Base-by-base conservation (phyloP, 1,284 basidiomycete species). In the Sanghuangporus sanghuang region DNA sequence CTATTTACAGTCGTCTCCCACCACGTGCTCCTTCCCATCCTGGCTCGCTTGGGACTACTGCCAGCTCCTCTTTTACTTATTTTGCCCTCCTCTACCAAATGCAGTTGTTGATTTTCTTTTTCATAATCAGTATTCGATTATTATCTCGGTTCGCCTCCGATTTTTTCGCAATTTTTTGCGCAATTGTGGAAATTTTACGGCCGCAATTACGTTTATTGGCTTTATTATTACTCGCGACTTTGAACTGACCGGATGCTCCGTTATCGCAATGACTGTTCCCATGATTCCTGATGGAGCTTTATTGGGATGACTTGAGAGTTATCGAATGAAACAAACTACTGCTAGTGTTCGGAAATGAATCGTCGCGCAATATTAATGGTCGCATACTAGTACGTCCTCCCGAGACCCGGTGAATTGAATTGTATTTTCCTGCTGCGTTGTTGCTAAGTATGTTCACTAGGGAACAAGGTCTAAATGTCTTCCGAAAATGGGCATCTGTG, bases 11-110 rank as follows among this genome's bases (percentile, higher is more conserved):
- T n/a, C 18, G 36, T 12, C 5, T 11, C 14, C 2, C 44, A 49
- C 56, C 57, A 59, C 35, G 57, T 48, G 32, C 57, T 35, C 55
- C 62, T 63, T 23, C 62, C 62, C 27, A n/a, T 63, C 62, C 50
- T 38, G 62, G 55, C 27, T 38, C 16, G 16, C 61, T 62, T 39
- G 27, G 53, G 52, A 39, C 52, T 38, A 44, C 32, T 62, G 61
- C 61, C 52, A 44, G 6, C 44, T 23, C 42, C 4, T 11, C n/a
- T 48, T 46, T 48, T 38, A 27, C 39, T 14, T 27, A 53, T 62
- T 39, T 42, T 32, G 18, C 32, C 16, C 35, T 11, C 16, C 36
- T 48, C 54, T 32, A 12, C 54, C 49, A 9, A 23, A 8, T 8
- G 6, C 14, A 38, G 38, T 11, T 14, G 18, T n/a, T 39, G 7